Evolutionary conservation across 352 stramenopile species (phyloP).

Genomic region (Blastocystis hominis): DNA sequence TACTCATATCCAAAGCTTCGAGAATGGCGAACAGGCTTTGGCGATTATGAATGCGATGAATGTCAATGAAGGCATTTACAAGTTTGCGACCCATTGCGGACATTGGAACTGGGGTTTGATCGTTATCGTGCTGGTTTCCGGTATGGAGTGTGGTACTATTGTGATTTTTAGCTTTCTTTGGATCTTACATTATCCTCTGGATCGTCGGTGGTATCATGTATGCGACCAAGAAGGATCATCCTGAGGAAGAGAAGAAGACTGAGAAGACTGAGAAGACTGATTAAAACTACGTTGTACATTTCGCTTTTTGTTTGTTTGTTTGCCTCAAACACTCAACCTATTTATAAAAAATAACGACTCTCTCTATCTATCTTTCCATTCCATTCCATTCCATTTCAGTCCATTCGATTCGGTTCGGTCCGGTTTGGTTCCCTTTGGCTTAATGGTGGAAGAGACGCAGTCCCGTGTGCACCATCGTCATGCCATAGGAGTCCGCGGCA

Average conservation of each 20-base stretch:
- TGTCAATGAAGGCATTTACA: neutral
- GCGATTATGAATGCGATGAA: neutral
- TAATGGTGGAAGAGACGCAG: slow-evolving; percentile 98
- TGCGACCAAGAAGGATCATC: neutral
- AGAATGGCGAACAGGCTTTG: neutral
- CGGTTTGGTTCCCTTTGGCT: too few species aligned
- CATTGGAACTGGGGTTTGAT: neutral
- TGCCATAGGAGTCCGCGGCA: slow-evolving; percentile 92
- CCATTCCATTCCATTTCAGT: too few species aligned
- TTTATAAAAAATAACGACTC: too few species aligned
- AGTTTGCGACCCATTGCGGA: neutral
- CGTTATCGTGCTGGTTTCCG: neutral
- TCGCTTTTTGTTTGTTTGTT: slow-evolving; percentile 3
- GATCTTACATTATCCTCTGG: slow-evolving; percentile 1
- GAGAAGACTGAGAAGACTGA: too few species aligned
- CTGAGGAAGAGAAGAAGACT: too few species aligned
- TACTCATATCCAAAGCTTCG: neutral
- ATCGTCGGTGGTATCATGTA: slow-evolving; percentile 3
- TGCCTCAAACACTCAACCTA: too few species aligned
- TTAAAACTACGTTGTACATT: too few species aligned
- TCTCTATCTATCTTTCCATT: too few species aligned
- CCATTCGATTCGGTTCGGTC: too few species aligned
- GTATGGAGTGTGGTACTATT: neutral
- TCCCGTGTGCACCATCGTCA: slow-evolving; percentile 95
- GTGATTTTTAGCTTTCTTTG: neutral